Conservation (phyloP, 805 yeast genomes). For the Metschnikowia santaceciliae region DNA sequence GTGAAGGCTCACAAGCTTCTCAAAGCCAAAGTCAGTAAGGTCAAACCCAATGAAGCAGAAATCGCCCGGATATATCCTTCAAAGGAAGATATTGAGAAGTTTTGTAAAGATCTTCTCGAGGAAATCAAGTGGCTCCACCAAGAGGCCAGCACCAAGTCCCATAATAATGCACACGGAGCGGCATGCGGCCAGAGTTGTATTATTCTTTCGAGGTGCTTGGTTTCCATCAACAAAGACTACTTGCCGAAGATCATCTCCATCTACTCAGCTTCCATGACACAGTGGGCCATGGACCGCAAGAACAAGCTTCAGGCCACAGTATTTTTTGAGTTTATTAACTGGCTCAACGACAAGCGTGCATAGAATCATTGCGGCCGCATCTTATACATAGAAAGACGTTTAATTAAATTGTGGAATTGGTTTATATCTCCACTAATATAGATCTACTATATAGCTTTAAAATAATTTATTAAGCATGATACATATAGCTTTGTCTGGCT, state of each 20-base stretch:
- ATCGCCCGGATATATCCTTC: slow-evolving; percentile 15
- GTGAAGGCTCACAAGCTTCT: slow-evolving; percentile 71
- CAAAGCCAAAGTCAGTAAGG: slow-evolving; percentile 55
- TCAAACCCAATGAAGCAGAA: slow-evolving; percentile 28
- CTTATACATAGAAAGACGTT: neutral
- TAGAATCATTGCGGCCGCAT: no score
- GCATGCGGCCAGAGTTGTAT: slow-evolving; percentile 69
- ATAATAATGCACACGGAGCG: slow-evolving; percentile 45
- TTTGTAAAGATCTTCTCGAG: slow-evolving; percentile 21
- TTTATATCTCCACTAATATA: no score
- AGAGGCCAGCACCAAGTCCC: slow-evolving; percentile 38
- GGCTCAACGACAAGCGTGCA: slow-evolving; percentile 41
- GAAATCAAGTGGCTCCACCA: slow-evolving; percentile 42
- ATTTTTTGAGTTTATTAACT: slow-evolving; percentile 77
- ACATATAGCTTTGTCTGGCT: neutral
- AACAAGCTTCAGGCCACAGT: slow-evolving; percentile 51
- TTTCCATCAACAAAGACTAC: slow-evolving; percentile 27
- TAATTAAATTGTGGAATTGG: no score
- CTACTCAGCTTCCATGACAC: slow-evolving; percentile 52
- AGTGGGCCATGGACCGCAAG: slow-evolving; percentile 52
- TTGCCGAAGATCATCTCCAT: slow-evolving; percentile 48
- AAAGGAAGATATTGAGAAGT: slow-evolving; percentile 15
- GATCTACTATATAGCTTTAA: no score
- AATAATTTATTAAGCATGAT: neutral
- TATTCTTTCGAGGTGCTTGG: slow-evolving; percentile 56